Evolutionary conservation across 176 grass and related monocot genomes (phyloP), one percentile per base, ranked within the genome.

Genomic region (Luzula sylvatica): DNA sequence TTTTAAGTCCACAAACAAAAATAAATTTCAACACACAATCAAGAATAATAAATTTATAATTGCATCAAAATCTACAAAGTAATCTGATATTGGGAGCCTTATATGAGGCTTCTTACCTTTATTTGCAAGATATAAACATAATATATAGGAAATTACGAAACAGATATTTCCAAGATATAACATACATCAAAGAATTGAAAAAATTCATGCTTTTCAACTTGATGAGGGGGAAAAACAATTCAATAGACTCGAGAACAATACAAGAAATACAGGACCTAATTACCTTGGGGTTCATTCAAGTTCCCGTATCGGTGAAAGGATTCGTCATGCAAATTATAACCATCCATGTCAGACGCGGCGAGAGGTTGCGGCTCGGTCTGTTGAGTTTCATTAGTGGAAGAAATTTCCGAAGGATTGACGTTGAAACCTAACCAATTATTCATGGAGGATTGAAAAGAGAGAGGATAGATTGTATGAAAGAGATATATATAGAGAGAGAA

Each of bases 221-320:
- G 15, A 48, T 9, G 16, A 18, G 3, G 26, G 2, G 25, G 7
- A 35, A 45, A 27, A 43, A 23, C 22, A 38, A 39, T 2, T 13
- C 11, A 25, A 22, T 23, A 12, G 24, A 35, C 13, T 7, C 12
- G 29, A 29, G 52, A 58, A 45, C 11, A 26, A 24, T 61, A 19
- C 43, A 27, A 8, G n/a, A 62, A 44, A 48, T 20, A 15, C 26
- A 18, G 42, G 7, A 46, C 4, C 58, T 26, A 26, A 20, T 60
- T 25, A 63, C 59, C 59, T 63, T 63, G 59, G 25, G 59, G 22
- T 48, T 45, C 59, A 63, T 63, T 63, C 42, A 63, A 63, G 46
- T 48, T 63, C 8, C 59, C 42, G 19, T 63, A 63, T 48, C 23
- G 3, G n/a, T 63, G 38, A 48, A 46, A 63, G 9, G 59, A 49